Evolutionary conservation across 805 yeast genomes (phyloP).

Genomic region (Wickerhamomyces queroliae): DNA sequence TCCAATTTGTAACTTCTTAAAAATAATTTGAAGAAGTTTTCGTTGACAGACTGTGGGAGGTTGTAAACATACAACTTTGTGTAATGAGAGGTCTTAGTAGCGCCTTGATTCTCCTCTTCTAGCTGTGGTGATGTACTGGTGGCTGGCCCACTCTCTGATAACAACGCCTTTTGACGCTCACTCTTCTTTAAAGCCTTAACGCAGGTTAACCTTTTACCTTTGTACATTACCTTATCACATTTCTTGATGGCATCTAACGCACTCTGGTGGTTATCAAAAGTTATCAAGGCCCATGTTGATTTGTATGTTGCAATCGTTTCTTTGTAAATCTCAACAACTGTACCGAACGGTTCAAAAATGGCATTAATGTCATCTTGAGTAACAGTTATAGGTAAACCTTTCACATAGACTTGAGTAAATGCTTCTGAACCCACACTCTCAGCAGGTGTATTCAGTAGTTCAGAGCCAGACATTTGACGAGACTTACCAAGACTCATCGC

Average conservation of each 20-base stretch:
- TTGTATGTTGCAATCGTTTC: constrained; percentile 34
- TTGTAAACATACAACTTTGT: constrained; percentile 18
- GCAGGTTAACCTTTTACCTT: constrained; percentile 23
- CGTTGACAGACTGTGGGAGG: constrained; percentile 20
- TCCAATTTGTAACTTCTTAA: constrained; percentile 16
- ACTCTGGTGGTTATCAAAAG: constrained; percentile 38
- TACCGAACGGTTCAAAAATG: constrained; percentile 42
- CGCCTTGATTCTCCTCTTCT: too few species aligned
- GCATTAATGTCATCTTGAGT: constrained; percentile 34
- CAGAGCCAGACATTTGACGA: too few species aligned
- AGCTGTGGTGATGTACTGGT: background rate
- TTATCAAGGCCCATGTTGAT: constrained; percentile 41
- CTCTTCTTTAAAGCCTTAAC: constrained; percentile 22
- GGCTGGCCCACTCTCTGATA: background rate
- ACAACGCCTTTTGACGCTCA: constrained; percentile 10
- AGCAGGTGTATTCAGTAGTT: background rate
- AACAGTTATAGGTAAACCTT: constrained; percentile 36
- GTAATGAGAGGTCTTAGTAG: background rate
- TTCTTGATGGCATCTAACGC: constrained; percentile 37
- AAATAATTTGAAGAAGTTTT: constrained; percentile 22
- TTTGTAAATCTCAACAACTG: constrained; percentile 44
- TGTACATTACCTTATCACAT: constrained; percentile 23
- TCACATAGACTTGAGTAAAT: constrained; percentile 36
- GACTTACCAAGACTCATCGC: too few species aligned
- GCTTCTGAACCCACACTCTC: background rate